Base-by-base conservation (phyloP, 2,329 filamentous ascomycete genomes). In the Penicillium sp. region DNA sequence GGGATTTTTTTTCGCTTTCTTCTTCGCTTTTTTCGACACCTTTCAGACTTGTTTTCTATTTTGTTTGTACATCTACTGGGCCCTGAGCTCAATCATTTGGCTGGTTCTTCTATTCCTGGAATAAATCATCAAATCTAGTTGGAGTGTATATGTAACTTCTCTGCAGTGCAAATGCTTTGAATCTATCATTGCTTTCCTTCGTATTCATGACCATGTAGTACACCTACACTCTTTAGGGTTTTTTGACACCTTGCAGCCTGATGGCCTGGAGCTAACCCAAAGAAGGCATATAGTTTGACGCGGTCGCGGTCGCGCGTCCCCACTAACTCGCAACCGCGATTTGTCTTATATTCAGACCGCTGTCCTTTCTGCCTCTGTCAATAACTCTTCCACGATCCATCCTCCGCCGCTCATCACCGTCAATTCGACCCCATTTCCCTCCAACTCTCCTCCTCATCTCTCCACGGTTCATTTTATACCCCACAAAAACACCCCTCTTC, bases 211-310 rank as follows among this genome's bases (percentile, higher is more conserved):
- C n/a, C n/a, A n/a, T n/a, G n/a, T n/a, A n/a, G n/a, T n/a, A n/a
- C n/a, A n/a, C n/a, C n/a, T n/a, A n/a, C n/a, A n/a, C n/a, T n/a
- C n/a, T n/a, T n/a, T n/a, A n/a, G n/a, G n/a, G n/a, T n/a, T n/a
- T n/a, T n/a, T n/a, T n/a, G 46, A 54, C 45, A 49, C 36, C 51
- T 60, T 64, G 23, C 15, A 20, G 58, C 58, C 61, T 59, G 23
- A 61, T n/a, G 61, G 59, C 49, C 39, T 18, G 2, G 15, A 34
- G 17, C 49, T 60, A 65, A 56, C 66, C 62, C 20, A 24, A 67
- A 53, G 43, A 36, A 61, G 61, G 58, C 55, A 69, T 68, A 69
- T 68, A 62, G 61, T 63, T 61, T 63, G 56, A 62, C 58, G 54
- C 58, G 63, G 58, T 57, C 62, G 46, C 59, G 59, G 7, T 13